These are phyloP conservation scores for Rosa persica DNA, from an alignment of 306 rosid species.

Conservation along the genomic window DNA sequence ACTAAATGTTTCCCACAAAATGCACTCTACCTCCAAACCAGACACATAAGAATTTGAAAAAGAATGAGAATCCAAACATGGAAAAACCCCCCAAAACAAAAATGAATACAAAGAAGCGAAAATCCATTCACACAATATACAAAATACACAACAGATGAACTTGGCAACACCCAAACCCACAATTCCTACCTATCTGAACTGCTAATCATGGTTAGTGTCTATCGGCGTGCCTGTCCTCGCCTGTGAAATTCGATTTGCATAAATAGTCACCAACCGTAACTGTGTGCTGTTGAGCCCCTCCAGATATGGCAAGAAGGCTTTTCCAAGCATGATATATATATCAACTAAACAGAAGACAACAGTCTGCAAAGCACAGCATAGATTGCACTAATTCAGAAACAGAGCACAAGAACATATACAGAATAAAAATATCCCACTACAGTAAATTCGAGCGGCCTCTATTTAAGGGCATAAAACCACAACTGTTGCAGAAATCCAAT, in stretches of 20 bases:
- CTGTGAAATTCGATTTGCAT: constrained; percentile 96
- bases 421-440: neutral
- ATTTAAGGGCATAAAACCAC: neutral
- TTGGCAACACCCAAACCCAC: constrained; percentile 36
- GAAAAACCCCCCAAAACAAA: constrained; percentile 20
- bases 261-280: constrained; percentile 88
- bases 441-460: neutral
- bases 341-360: constrained; percentile 99
- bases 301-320: constrained; percentile 89
- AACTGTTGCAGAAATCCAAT: neutral
- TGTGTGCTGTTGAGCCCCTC: constrained; percentile 95
- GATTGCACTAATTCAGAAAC: neutral
- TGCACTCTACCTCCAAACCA: constrained; percentile 54
- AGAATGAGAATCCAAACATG: constrained; percentile 23
- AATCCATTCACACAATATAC: constrained; percentile 77
- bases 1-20: constrained; percentile 47
- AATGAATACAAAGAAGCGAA: constrained; percentile 34
- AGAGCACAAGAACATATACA: neutral
- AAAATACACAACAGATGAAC: constrained; percentile 64
- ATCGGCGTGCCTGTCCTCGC: constrained; percentile 79
- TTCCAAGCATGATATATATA: constrained; percentile 96
- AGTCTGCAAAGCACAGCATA: constrained; percentile 64
- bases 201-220: constrained; percentile 55
- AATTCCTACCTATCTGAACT: constrained; percentile 29
- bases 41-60: constrained; percentile 23